These are phyloP conservation scores for Sporothrix phasma DNA, from an alignment of 2,329 filamentous ascomycete genomes.

Conservation along the genomic window DNA sequence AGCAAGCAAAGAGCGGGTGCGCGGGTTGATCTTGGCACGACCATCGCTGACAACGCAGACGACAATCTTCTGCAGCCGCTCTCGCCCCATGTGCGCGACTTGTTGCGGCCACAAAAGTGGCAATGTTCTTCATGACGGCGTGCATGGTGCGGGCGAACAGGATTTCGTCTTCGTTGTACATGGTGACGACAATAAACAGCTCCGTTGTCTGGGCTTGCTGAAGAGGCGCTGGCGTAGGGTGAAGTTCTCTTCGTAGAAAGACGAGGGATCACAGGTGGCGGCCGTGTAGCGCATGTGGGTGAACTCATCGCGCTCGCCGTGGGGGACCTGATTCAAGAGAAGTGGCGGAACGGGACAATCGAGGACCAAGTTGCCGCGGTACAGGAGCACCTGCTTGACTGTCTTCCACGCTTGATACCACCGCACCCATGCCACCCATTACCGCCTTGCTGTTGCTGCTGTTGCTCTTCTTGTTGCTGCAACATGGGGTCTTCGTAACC, in stretches of 20 bases:
- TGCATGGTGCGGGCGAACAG: conserved; percentile 92
- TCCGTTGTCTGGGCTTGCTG: conserved; percentile 88
- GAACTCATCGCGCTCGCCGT: conserved; percentile 85
- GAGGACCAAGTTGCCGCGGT: conserved; percentile 91
- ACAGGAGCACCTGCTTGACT: conserved; percentile 95
- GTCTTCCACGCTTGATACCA: conserved; percentile 89
- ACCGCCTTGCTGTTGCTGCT: conserved; percentile 30
- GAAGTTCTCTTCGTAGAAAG: conserved; percentile 83
- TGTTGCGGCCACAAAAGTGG: conserved; percentile 93
- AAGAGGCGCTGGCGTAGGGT: conserved; percentile 86
- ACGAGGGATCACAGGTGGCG: conserved; percentile 82
- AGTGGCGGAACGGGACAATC: conserved; percentile 91
- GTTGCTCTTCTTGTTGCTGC: conserved; percentile 20
- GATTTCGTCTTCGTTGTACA: conserved; percentile 99
- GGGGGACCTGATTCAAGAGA: conserved; percentile 76
- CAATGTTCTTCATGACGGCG: conserved; percentile 97
- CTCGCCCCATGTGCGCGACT: conserved; percentile 96
- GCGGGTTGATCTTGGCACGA: conserved; percentile 89
- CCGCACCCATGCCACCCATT: conserved; percentile 24
- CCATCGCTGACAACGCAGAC: conserved; percentile 96
- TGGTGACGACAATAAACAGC: conserved; percentile 91
- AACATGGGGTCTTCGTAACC: conserved; percentile 31
- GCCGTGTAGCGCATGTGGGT: conserved; percentile 91
- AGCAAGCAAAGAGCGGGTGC: conserved; percentile 80
- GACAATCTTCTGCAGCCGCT: conserved; percentile 99